Conservation (phyloP, 1,139 yeast species). For the Diutina neorugosa region DNA sequence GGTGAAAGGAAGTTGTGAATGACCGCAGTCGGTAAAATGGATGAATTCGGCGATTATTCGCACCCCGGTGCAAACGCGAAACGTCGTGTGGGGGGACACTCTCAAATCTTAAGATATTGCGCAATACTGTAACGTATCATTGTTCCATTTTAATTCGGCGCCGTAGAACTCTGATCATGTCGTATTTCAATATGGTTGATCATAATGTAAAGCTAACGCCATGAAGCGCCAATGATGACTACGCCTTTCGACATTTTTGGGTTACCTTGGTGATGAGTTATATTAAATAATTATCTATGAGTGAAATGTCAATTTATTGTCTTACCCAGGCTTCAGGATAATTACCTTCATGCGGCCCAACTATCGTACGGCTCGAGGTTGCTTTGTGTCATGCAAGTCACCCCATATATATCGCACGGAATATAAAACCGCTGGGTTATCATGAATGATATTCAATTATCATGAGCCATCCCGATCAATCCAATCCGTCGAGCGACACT, state of each 20-base stretch:
- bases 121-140: background rate
- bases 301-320: background rate
- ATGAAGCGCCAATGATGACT: no score
- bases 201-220: no score
- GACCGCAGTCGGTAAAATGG: background rate
- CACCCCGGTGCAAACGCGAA: background rate
- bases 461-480: background rate
- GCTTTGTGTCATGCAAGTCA: background rate
- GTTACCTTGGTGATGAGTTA: no score
- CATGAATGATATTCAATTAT: background rate
- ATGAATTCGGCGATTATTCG: background rate
- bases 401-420: background rate
- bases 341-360: background rate
- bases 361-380: background rate
- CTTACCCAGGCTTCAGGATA: background rate
- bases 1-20: background rate
- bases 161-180: no score
- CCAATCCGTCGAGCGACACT: background rate
- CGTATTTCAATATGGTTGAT: no score
- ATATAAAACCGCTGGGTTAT: background rate
- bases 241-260: no score
- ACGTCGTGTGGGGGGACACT: background rate
- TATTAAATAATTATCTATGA: no score
- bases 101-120: background rate
- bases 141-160: background rate